Conservation (phyloP, 805 yeast genomes). For the Teunomyces barrocoloradensis region DNA sequence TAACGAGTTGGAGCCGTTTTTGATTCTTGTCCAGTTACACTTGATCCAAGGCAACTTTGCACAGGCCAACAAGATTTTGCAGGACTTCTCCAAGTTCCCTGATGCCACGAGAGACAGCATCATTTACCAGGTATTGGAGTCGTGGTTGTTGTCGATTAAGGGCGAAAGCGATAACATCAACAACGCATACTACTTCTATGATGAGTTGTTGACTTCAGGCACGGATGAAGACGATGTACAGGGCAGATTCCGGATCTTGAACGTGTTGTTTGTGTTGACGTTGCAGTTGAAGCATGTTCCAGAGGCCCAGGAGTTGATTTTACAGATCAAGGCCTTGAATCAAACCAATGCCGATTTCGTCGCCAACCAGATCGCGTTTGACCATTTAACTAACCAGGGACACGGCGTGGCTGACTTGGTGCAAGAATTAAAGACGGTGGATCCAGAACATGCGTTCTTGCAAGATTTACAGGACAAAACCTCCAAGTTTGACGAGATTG, state of each 20-base stretch:
- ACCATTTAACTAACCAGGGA: slow-evolving; percentile 43
- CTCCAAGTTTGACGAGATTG: slow-evolving; percentile 65
- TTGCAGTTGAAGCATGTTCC: slow-evolving; percentile 76
- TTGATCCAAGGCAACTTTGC: slow-evolving; percentile 35
- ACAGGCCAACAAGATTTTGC: slow-evolving; percentile 32
- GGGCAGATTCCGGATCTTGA: slow-evolving; percentile 40
- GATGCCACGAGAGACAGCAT: slow-evolving; percentile 56
- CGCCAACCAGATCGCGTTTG: slow-evolving; percentile 64
- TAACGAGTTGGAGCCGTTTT: slow-evolving; percentile 40
- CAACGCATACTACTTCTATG: slow-evolving; percentile 60
- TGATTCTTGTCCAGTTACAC: slow-evolving; percentile 39
- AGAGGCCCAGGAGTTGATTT: slow-evolving; percentile 67
- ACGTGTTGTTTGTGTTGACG: slow-evolving; percentile 68
- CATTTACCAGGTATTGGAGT: slow-evolving; percentile 73
- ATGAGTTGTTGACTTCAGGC: slow-evolving; percentile 66
- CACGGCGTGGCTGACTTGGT: slow-evolving; percentile 48
- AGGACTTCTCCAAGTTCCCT: slow-evolving; percentile 32
- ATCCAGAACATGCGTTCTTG: slow-evolving; percentile 57
- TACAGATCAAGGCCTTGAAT: slow-evolving; percentile 44
- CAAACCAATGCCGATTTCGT: slow-evolving; percentile 45
- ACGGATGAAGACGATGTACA: slow-evolving; percentile 33
- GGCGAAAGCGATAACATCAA: slow-evolving; percentile 42
- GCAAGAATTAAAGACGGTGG: slow-evolving; percentile 42
- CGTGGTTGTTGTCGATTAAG: slow-evolving; percentile 51
- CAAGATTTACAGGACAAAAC: slow-evolving; percentile 60